Percentiles rank a stretch among this genome's conserved stretches.
These are phyloP conservation scores for Scedosporium boydii DNA, from an alignment of 2,329 filamentous ascomycete genomes.

Conservation along the genomic window DNA sequence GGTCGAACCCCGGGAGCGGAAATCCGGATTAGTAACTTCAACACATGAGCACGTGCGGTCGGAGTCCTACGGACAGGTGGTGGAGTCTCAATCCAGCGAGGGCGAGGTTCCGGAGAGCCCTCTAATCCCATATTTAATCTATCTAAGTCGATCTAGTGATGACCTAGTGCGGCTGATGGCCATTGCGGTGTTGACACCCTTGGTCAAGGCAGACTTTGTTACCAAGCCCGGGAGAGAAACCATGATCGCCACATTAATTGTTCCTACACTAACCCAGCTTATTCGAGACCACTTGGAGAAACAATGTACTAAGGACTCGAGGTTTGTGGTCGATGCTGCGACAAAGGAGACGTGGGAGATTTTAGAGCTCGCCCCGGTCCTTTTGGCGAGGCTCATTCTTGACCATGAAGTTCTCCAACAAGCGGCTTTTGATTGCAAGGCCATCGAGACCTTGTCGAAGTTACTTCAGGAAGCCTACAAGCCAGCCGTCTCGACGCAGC, in stretches of 20 bases:
- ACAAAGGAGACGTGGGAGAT: constrained; percentile 38
- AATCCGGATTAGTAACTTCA: constrained; percentile 16
- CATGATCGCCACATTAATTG: constrained; percentile 55
- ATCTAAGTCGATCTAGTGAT: constrained; percentile 46
- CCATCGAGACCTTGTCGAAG: constrained; percentile 34
- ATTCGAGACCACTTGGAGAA: constrained; percentile 24
- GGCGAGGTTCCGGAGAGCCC: constrained; percentile 55
- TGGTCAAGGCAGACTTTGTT: constrained; percentile 60
- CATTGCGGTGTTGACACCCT: constrained; percentile 55
- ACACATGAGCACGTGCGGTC: constrained; percentile 23
- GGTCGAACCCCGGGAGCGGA: constrained; percentile 9
- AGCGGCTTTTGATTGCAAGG: constrained; percentile 61
- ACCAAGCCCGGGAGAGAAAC: constrained; percentile 50
- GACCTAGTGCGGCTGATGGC: constrained; percentile 58
- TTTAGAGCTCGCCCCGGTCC: constrained; percentile 61
- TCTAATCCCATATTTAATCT: constrained; percentile 64
- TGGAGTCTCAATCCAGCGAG: constrained; percentile 21
- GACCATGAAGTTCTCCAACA: constrained; percentile 74
- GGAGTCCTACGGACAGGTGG: constrained; percentile 15
- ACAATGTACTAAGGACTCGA: neutral
- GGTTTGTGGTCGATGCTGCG: constrained; percentile 19
- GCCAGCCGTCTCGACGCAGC: constrained; percentile 24
- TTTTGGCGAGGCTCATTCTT: constrained; percentile 69
- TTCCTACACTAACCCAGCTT: constrained; percentile 60
- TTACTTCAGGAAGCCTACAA: constrained; percentile 43